A percentile compares a stretch with the other conserved stretches of the same genome.
Evolutionary conservation across 108 stramenopile species (phyloP).

Genomic region (Cyclotella cryptica): DNA sequence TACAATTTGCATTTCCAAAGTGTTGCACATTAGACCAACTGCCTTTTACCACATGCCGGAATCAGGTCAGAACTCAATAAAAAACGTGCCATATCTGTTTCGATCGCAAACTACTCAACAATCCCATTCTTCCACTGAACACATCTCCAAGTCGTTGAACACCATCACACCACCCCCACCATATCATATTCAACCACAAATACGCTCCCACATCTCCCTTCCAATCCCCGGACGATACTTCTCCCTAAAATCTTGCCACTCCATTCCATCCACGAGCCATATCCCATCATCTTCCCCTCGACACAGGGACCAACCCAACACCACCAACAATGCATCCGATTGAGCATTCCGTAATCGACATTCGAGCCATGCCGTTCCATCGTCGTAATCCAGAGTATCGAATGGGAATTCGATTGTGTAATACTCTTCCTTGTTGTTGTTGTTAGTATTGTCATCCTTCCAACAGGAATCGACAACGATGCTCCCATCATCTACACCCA

Average conservation of each 20-base stretch:
- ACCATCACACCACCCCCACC: neutral
- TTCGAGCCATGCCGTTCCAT: slow-evolving; percentile 78
- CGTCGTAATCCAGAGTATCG: slow-evolving; percentile 66
- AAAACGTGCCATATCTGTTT: no score
- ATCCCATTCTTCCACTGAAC: no score
- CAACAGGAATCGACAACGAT: neutral
- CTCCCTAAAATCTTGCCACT: slow-evolving; percentile 88
- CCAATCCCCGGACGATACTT: slow-evolving; percentile 79
- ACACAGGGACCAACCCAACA: slow-evolving; percentile 67
- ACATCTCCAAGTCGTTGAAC: no score
- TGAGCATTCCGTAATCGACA: slow-evolving; percentile 55
- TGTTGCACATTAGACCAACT: no score
- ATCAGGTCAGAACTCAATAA: no score
- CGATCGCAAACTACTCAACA: no score
- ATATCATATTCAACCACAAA: slow-evolving; percentile 49
- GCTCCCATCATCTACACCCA: slow-evolving; percentile 41
- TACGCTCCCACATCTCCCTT: slow-evolving; percentile 79
- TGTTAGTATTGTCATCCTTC: no score
- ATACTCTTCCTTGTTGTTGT: neutral
- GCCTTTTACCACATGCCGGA: no score
- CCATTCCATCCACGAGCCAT: slow-evolving; percentile 75
- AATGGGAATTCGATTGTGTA: slow-evolving; percentile 66
- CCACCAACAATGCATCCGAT: slow-evolving; percentile 59
- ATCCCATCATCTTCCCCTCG: slow-evolving; percentile 48
- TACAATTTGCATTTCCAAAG: no score